phyloP scores from a whole-genome alignment of 2,329 filamentous ascomycete genomes.

The Verticillium klebahnii region DNA sequence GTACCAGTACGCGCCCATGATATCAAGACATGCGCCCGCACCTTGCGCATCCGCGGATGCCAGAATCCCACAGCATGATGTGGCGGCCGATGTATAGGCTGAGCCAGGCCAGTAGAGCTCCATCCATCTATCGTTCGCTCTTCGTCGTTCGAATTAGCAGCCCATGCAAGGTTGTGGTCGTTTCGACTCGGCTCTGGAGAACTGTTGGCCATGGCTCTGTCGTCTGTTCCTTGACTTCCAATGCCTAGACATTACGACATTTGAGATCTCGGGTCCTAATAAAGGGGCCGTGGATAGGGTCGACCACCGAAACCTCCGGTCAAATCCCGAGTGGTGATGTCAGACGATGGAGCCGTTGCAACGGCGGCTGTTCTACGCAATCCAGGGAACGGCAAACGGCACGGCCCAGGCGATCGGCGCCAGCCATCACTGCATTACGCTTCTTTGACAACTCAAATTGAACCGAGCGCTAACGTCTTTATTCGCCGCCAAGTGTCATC shows the following conservation, averaged over 20 bases:
- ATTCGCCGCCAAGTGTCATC: not conserved
- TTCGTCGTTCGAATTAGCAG: not conserved
- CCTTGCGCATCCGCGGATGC: slow-evolving; percentile 26
- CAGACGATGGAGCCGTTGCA: not conserved
- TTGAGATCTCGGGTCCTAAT: not conserved
- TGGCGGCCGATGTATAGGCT: slow-evolving; percentile 5
- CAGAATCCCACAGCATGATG: slow-evolving; percentile 38
- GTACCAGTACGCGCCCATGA: slow-evolving; percentile 21
- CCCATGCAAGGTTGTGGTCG: not conserved
- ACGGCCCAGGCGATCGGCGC: not conserved
- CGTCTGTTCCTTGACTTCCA: not conserved
- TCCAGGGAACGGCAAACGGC: not conserved
- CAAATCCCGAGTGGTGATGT: not conserved
- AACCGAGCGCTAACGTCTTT: not conserved
- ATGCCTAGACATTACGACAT: not conserved
- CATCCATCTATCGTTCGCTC: not conserved
- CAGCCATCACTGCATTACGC: not conserved
- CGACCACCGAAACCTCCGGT: not conserved
- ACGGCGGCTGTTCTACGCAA: not conserved
- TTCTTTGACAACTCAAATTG: not conserved
- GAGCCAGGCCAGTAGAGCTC: not conserved
- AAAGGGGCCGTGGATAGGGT: not conserved
- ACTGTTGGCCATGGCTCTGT: not conserved
- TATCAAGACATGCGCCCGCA: slow-evolving; percentile 19
- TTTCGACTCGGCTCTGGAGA: not conserved